Base-by-base conservation (phyloP, 2,329 filamentous ascomycete species). In the Zymoseptoria ardabiliae region DNA sequence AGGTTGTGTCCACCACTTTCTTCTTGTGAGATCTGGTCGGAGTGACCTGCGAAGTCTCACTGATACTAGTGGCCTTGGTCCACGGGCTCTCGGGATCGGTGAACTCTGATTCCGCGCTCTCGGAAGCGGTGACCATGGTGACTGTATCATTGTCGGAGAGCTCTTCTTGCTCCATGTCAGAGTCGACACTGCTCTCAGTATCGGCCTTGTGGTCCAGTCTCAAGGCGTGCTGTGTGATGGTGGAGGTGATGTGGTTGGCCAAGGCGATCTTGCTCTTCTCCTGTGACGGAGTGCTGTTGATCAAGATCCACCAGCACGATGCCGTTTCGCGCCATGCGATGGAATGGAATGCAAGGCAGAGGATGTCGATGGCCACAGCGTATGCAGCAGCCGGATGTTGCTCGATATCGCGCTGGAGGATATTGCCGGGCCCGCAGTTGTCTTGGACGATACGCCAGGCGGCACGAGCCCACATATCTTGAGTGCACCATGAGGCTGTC, bases 291-390 rank as follows among this genome's bases (percentile, higher is more conserved):
- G 41, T 54, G 48, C 30, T 50, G 10, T 35, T 55, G 54, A 63
- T 58, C 41, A 65, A 23, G 1, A 17, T 28, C 11, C 58, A 49
- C 66, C 63, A 65, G 55, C 66, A 50, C 23, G 62, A 61, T 13
- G 61, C 50, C 13, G 50, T 13, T 13, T 58, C 53, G 7, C 65
- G 63, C 45, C 55, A 63, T 10, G 58, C 64, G 17, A 69, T 64
- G 4, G 65, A 66, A 52, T 69, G 66, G 50, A 68, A 69, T 2
- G 65, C 62, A 8, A 68, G 53, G 56, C 61, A 61, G 10, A 69
- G 61, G 10, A 69, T 25, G 21, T 69, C 67, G 58, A 68, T 64
- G 4, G 55, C 57, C 30, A 67, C 57, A 1, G 56, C 66, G 48
- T 67, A 68, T 6, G 58, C 61, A 4, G 59, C 61, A 6, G 62